Evolutionary conservation across 331 rosid genomes (phyloP).

Genomic region (Acacia pycnantha): DNA sequence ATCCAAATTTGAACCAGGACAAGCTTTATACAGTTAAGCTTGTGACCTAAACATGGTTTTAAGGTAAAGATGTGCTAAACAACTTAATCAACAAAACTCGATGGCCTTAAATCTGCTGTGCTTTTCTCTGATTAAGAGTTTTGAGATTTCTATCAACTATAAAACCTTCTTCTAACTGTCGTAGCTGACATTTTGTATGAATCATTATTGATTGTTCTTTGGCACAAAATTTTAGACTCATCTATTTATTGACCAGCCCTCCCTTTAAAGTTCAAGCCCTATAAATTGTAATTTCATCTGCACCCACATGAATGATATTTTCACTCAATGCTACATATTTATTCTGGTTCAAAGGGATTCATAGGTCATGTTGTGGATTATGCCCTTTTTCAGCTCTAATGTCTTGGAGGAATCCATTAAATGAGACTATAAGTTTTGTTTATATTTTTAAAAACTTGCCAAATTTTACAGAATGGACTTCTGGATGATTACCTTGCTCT

Average conservation of each 20-base stretch:
- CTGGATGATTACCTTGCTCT: neutral
- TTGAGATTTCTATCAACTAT: conserved; percentile 3
- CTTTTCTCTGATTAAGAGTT: neutral
- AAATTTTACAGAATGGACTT: neutral
- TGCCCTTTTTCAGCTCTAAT: neutral
- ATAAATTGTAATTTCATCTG: neutral
- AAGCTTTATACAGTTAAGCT: neutral
- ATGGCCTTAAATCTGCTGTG: neutral
- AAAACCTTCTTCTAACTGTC: neutral
- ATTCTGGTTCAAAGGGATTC: conserved; percentile 9
- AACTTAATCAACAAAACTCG: neutral
- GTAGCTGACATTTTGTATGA: neutral
- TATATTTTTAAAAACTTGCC: neutral
- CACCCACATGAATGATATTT: neutral
- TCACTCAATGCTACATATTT: neutral
- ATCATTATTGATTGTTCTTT: neutral
- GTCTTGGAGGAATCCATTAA: conserved; percentile 3
- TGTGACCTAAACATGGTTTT: neutral
- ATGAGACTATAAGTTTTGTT: neutral
- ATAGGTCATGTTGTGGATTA: conserved; percentile 12
- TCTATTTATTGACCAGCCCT: neutral
- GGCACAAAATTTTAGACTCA: neutral
- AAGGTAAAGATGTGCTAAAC: conserved; percentile 6
- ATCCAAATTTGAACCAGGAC: neutral
- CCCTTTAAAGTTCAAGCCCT: neutral